Evolutionary conservation across 2,329 filamentous ascomycete genomes (phyloP).

Genomic region (Colletotrichum liriopes): DNA sequence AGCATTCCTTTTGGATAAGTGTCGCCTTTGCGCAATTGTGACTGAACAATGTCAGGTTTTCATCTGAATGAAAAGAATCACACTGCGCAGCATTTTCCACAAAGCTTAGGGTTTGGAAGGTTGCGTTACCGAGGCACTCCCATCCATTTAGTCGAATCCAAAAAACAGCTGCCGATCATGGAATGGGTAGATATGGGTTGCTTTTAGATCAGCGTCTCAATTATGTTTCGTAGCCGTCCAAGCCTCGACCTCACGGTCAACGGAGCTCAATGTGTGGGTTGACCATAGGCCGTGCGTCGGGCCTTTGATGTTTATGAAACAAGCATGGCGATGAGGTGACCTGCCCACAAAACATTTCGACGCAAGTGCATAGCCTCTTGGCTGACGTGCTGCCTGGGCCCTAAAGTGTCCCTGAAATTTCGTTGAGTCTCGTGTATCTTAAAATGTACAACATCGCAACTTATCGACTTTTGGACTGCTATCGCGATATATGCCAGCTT

Average conservation of each 20-base stretch:
- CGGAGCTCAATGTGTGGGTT: neutral
- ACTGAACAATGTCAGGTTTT: too few species aligned
- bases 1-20: too few species aligned
- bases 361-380: neutral
- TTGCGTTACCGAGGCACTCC: too few species aligned
- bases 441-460: neutral
- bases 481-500: neutral
- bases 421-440: too few species aligned
- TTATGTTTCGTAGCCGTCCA: constrained; percentile 1
- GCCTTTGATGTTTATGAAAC: neutral
- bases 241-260: neutral
- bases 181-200: neutral
- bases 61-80: too few species aligned
- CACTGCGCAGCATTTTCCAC: too few species aligned
- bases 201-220: neutral
- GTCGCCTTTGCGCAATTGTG: too few species aligned
- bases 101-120: too few species aligned
- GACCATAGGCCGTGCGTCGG: neutral
- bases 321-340: neutral
- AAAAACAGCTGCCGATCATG: too few species aligned
- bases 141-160: too few species aligned
- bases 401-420: neutral
- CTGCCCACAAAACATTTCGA: neutral
- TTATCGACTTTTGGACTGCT: neutral
- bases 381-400: neutral